A percentile compares a stretch with the other conserved stretches of the same genome.
phyloP scores from a whole-genome alignment of 208 protist species.

The Acanthamoeba lenticulata region DNA sequence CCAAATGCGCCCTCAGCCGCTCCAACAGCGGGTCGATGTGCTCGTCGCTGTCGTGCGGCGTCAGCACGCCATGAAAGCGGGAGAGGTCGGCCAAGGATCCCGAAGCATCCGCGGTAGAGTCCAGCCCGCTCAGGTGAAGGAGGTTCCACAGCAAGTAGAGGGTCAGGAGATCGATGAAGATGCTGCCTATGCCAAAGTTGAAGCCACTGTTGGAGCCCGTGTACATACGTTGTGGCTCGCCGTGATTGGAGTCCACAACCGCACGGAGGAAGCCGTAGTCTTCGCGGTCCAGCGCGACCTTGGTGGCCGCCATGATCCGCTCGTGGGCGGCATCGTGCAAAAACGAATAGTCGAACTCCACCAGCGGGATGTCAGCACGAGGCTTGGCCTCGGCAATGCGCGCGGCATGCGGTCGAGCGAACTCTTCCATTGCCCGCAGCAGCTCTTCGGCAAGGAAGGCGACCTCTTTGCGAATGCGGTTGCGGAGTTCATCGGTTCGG shows the following conservation, averaged over 20 bases:
- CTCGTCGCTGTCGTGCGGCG: not conserved
- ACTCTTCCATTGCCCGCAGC: not conserved
- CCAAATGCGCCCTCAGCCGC: not conserved
- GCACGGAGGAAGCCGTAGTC: constrained; percentile 4
- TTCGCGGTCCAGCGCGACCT: not conserved
- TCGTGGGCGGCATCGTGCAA: not conserved
- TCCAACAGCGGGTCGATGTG: not conserved
- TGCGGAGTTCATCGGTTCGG: not conserved
- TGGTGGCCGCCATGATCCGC: constrained; percentile 5
- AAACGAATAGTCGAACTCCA: not conserved
- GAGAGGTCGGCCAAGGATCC: too few relatives aligned
- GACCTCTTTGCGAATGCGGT: not conserved
- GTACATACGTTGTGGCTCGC: not conserved
- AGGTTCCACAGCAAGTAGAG: not conserved
- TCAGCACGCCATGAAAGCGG: not conserved
- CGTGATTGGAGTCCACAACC: not conserved
- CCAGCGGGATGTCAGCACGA: not conserved
- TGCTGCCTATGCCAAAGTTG: not conserved
- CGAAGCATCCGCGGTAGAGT: not conserved
- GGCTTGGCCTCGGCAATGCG: not conserved
- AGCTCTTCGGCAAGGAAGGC: not conserved
- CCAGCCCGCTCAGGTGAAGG: not conserved
- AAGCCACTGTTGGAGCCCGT: not conserved
- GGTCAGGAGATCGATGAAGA: not conserved
- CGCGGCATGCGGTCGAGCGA: not conserved